phyloP scores from a whole-genome alignment of 2,329 filamentous ascomycete species.

The Myriosclerotinia curreyana region DNA sequence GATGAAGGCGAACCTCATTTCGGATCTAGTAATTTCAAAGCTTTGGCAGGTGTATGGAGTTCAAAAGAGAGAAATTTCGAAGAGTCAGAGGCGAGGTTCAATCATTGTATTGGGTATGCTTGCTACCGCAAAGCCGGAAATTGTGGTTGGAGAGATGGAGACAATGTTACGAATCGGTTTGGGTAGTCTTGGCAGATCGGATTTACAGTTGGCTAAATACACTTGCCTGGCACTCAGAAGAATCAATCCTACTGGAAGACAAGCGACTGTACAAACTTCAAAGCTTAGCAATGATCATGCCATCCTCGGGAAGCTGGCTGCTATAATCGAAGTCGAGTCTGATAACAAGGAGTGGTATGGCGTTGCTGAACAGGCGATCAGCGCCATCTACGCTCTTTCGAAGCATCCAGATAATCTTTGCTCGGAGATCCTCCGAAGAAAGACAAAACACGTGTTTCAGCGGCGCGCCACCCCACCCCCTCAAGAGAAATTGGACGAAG shows the following conservation, averaged over 20 bases:
- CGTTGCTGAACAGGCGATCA: conserved; percentile 92
- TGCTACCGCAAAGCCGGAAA: conserved; percentile 85
- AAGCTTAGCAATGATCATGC: conserved; percentile 91
- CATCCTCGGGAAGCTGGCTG: conserved; percentile 74
- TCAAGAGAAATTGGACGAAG: not conserved
- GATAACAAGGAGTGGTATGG: conserved; percentile 96
- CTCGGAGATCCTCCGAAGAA: conserved; percentile 83
- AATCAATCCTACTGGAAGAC: conserved; percentile 81
- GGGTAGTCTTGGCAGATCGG: conserved; percentile 72
- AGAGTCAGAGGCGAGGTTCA: conserved; percentile 81
- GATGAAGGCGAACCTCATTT: conserved; percentile 90
- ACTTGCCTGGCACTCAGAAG: conserved; percentile 90
- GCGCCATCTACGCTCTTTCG: conserved; percentile 88
- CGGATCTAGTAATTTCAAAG: conserved; percentile 82
- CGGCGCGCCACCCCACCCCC: conserved; percentile 30
- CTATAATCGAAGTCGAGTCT: conserved; percentile 79
- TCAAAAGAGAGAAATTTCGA: conserved; percentile 89
- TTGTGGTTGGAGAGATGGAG: conserved; percentile 93
- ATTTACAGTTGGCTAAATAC: conserved; percentile 88
- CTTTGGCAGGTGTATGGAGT: conserved; percentile 97
- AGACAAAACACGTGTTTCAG: conserved; percentile 77
- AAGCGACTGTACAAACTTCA: conserved; percentile 64
- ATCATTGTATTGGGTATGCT: conserved; percentile 98
- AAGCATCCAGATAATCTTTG: conserved; percentile 93
- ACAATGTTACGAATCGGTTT: conserved; percentile 88